phyloP scores from a whole-genome alignment of 164 flowering plant species.

The Umbellularia californica region DNA sequence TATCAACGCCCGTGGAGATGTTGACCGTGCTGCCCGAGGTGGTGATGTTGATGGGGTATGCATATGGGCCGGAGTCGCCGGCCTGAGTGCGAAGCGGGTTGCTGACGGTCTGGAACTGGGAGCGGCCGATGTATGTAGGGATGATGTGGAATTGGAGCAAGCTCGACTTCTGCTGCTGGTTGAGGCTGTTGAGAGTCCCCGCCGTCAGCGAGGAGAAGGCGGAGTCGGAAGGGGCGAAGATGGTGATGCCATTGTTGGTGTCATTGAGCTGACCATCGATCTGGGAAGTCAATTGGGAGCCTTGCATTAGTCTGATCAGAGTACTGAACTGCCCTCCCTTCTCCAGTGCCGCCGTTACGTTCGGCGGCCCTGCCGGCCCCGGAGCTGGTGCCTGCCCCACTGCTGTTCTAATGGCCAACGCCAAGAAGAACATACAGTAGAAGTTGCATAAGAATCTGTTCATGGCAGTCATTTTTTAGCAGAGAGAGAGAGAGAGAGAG shows the following conservation, averaged over 20 bases:
- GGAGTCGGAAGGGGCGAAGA: conserved; percentile 71
- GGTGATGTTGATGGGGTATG: conserved; percentile 66
- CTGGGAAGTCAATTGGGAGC: conserved; percentile 42
- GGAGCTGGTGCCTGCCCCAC: conserved; percentile 18
- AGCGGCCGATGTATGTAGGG: conserved; percentile 38
- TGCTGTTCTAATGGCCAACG: not conserved
- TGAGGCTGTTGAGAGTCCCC: conserved; percentile 68
- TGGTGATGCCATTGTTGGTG: conserved; percentile 60
- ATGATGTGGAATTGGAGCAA: conserved; percentile 68
- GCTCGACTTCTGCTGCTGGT: conserved; percentile 48
- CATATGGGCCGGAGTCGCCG: conserved; percentile 38
- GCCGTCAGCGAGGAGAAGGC: conserved; percentile 60
- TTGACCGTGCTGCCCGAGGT: conserved; percentile 59
- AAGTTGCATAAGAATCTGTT: not conserved
- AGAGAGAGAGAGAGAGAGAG: not conserved
- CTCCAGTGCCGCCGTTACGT: conserved; percentile 25
- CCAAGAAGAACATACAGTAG: not conserved
- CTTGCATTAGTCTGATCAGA: conserved; percentile 33
- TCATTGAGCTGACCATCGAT: conserved; percentile 65
- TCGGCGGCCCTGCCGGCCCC: conserved; percentile 31
- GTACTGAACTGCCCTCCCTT: conserved; percentile 29
- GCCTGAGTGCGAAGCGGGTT: conserved; percentile 86
- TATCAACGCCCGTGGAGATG: conserved; percentile 55
- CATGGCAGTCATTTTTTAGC: not conserved
- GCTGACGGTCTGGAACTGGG: conserved; percentile 75